Conservation (phyloP, 2,329 filamentous ascomycete genomes). For the Phaeosphaeriaceae sp. region DNA sequence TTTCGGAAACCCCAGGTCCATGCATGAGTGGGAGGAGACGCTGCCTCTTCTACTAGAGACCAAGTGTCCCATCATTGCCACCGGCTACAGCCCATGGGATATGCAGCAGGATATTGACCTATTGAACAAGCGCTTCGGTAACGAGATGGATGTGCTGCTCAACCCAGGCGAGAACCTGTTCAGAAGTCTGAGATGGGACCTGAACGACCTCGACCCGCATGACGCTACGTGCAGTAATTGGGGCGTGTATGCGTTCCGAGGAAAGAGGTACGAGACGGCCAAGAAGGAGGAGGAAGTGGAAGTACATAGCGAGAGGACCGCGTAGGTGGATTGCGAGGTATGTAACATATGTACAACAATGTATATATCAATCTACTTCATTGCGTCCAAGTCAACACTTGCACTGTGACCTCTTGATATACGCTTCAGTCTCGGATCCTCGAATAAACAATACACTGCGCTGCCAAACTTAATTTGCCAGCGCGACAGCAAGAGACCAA, state of each 20-base stretch:
- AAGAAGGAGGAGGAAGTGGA: conserved; percentile 57
- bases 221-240: conserved; percentile 96
- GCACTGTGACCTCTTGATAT: too few species aligned
- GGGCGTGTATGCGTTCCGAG: conserved; percentile 96
- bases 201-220: conserved; percentile 94
- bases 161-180: conserved; percentile 94
- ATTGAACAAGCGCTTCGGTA: conserved; percentile 83
- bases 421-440: background rate
- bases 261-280: conserved; percentile 86
- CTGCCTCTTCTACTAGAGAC: conserved; percentile 90
- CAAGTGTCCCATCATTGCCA: conserved; percentile 92
- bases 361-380: conserved; percentile 1
- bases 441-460: background rate
- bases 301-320: conserved; percentile 44
- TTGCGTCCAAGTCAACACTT: background rate
- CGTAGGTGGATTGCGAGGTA: conserved; percentile 18
- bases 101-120: conserved; percentile 92
- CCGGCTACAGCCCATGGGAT: conserved; percentile 94
- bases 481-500: background rate
- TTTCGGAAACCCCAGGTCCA: conserved; percentile 89
- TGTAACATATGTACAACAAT: conserved; percentile 21
- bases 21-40: conserved; percentile 93
- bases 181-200: conserved; percentile 92
- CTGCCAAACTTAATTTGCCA: background rate
- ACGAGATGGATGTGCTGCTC: conserved; percentile 91